Base-by-base conservation (phyloP, 176 grass and related monocot species). In the Carex scoparia region DNA sequence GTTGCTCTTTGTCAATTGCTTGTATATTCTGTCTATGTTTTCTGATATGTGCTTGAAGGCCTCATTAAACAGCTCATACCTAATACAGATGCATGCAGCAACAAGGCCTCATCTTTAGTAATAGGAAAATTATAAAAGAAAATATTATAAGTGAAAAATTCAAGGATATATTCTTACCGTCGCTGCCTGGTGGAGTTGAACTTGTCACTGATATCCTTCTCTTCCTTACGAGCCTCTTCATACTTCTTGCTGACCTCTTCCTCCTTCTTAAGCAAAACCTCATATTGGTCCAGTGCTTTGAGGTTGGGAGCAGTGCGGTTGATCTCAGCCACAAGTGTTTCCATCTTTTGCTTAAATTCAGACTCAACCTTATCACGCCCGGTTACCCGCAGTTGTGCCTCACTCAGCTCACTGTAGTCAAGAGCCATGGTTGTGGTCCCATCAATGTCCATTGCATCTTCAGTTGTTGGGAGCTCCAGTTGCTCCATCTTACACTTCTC, bases 31-130 rank as follows among this genome's bases (percentile, higher is more conserved):
- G 89, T 98, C 95, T 77, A 98, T 98, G 69, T 89, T 91, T 89
- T 90, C 94, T 81, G 95, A 98, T 80, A 98, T 95, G 82, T 98
- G 95, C 84, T 98, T 90, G 91, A 98, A 98, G 19, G 95, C 93
- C 67, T 95, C 93, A 86, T 90, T 98, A 82, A 98, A 98, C 57
- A 93, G 84, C 69, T 93, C 95, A 85, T 95, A 98, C 89, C 95
- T 98, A 79, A 79, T 57, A 79, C 14, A 58, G 15, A 79, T 57
- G 28, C 51, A 54, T 37, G 87, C 61, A 66, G 79, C 12, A 76
- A 85, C 82, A 75, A 88, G 49, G 57, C 81, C 32, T 59, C 49
- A 76, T 10, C 79, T 73, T 84, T 64, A 87, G 30, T 74, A 65
- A 10, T 58, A 51, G 40, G 18, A 76, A 90, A 2, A 72, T 42